Evolutionary conservation across 305 asterid species (phyloP).

Genomic region (Fraxinus paxiana): DNA sequence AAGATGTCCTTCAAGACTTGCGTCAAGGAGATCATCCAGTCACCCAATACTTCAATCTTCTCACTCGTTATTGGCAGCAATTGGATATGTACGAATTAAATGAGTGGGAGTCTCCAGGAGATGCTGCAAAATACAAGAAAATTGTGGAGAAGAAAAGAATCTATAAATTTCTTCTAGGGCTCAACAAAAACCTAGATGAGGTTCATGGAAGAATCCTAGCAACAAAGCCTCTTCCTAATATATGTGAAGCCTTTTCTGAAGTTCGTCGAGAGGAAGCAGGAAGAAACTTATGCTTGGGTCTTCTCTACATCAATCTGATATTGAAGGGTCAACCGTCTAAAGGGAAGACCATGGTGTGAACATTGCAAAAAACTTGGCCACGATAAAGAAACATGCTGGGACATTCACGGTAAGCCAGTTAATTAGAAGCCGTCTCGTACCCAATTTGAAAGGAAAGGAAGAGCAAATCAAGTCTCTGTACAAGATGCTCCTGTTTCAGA

Average conservation of each 20-base stretch:
- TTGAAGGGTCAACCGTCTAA: not conserved
- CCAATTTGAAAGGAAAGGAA: not conserved
- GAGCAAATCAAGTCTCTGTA: not conserved
- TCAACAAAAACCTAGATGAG: not conserved
- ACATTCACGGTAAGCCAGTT: not conserved
- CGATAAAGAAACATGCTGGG: not conserved
- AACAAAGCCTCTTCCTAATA: not conserved
- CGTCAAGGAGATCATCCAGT: not conserved
- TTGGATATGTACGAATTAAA: not conserved
- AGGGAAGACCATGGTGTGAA: not conserved
- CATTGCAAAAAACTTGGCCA: not conserved
- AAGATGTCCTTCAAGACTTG: not conserved
- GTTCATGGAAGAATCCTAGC: not conserved
- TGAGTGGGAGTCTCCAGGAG: not conserved
- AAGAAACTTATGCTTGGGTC: not conserved
- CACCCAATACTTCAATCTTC: not conserved
- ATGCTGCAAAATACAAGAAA: not conserved
- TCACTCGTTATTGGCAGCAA: not conserved
- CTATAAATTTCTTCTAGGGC: not conserved
- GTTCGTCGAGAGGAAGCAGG: not conserved
- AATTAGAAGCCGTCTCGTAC: not conserved
- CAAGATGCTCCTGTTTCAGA: not conserved
- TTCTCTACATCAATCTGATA: not conserved
- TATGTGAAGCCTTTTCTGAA: not conserved
- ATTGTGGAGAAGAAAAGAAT: conserved; percentile 1